Conservation (phyloP, 2,329 filamentous ascomycete genomes). For the Microdochium nivale region DNA sequence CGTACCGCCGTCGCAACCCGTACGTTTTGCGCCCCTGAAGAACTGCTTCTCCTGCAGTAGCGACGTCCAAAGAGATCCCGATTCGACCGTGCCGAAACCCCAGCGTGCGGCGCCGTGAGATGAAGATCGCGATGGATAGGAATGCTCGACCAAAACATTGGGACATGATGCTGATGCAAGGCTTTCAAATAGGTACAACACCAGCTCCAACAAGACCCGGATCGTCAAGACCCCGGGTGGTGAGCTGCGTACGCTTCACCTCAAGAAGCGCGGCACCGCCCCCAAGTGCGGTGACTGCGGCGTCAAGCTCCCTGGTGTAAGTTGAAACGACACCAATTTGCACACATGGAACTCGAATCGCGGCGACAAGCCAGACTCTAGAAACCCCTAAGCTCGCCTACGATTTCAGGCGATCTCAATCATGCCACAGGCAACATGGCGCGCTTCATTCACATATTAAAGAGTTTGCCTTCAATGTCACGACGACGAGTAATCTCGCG, state of each 20-base stretch:
- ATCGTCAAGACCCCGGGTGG: constrained; percentile 95
- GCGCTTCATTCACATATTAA: no score
- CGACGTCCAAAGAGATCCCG: not conserved
- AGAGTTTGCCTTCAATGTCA: no score
- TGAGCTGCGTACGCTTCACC: constrained; percentile 91
- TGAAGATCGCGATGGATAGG: not conserved
- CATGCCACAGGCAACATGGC: no score
- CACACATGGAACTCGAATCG: not conserved
- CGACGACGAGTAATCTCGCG: no score
- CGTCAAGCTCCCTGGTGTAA: constrained; percentile 94
- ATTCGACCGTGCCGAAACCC: not conserved
- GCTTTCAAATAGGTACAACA: constrained; percentile 75
- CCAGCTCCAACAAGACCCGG: constrained; percentile 92
- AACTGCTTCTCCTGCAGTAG: not conserved
- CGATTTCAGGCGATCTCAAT: no score
- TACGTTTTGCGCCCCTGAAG: constrained; percentile 39
- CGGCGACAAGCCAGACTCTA: no score
- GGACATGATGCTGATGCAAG: constrained; percentile 11
- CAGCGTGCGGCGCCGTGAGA: not conserved
- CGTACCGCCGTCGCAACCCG: constrained; percentile 73
- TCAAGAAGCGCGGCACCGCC: constrained; percentile 98
- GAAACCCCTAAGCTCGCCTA: no score
- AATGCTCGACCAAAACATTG: not conserved
- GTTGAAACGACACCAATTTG: constrained; percentile 31
- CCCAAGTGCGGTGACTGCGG: constrained; percentile 99